phyloP scores from a whole-genome alignment of 2,329 filamentous ascomycete species.

The Lachnellula subtilissima region DNA sequence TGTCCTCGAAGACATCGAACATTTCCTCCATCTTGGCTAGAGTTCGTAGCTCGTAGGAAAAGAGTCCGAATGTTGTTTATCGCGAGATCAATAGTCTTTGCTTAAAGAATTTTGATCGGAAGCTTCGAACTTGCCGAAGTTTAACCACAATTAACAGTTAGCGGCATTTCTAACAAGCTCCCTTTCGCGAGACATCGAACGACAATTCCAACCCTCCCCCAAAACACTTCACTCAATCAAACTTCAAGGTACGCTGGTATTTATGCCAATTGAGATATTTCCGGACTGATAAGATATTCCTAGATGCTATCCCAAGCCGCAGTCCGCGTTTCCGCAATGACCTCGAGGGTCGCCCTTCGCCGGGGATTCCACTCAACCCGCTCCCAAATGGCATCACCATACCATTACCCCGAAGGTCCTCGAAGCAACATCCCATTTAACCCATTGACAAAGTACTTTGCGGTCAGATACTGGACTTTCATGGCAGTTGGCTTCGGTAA shows the following conservation, averaged over 20 bases:
- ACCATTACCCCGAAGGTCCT: constrained; percentile 97
- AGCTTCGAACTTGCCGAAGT: constrained; percentile 1
- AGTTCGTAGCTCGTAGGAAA: not conserved
- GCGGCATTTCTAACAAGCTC: constrained; percentile 6
- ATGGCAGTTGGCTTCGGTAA: constrained; percentile 49
- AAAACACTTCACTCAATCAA: constrained; percentile 15
- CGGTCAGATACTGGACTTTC: constrained; percentile 76
- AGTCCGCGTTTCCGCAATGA: constrained; percentile 54
- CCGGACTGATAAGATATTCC: constrained; percentile 10
- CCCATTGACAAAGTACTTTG: constrained; percentile 83
- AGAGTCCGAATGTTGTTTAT: not conserved
- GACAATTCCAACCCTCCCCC: constrained; percentile 7
- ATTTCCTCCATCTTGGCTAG: constrained; percentile 63
- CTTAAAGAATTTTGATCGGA: not conserved
- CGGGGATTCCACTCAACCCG: constrained; percentile 93
- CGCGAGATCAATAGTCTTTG: not conserved
- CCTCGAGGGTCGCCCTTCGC: constrained; percentile 65
- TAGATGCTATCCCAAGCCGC: constrained; percentile 81
- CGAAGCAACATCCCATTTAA: constrained; percentile 97
- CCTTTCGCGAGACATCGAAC: constrained; percentile 17
- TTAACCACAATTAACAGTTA: not conserved
- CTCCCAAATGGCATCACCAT: constrained; percentile 78
- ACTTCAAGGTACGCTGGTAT: constrained; percentile 20
- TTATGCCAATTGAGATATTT: constrained; percentile 37
- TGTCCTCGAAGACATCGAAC: constrained; percentile 76